A percentile compares a stretch with the other conserved stretches of the same genome.
phyloP scores from a whole-genome alignment of 768 basidiomycete species.

The Lyophyllum semitale region DNA sequence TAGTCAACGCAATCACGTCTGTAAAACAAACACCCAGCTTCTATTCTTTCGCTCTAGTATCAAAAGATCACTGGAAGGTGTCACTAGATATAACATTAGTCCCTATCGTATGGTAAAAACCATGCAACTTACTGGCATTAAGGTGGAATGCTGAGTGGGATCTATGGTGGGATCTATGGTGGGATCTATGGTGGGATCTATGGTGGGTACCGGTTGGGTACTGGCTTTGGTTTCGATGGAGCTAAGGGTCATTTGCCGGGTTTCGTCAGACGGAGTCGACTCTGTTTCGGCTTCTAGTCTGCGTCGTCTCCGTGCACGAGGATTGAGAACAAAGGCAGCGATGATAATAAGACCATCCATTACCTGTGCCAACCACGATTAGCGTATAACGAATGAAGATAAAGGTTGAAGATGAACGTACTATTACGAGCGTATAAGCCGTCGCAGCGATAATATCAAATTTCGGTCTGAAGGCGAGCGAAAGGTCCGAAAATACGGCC shows the following conservation, averaged over 20 bases:
- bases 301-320: slow-evolving; percentile 45
- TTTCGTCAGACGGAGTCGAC: not conserved
- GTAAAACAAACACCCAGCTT: too few relatives aligned
- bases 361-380: slow-evolving; percentile 36
- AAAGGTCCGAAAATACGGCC: slow-evolving; percentile 68
- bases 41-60: too few relatives aligned
- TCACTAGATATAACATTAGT: too few relatives aligned
- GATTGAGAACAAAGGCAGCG: slow-evolving; percentile 67
- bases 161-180: too few relatives aligned
- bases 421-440: slow-evolving; percentile 64
- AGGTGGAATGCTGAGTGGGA: too few relatives aligned
- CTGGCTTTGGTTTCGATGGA: not conserved
- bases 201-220: not conserved
- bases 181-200: not conserved
- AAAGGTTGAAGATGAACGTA: slow-evolving; percentile 28
- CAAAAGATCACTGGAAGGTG: too few relatives aligned
- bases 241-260: slow-evolving; percentile 7
- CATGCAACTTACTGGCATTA: too few relatives aligned
- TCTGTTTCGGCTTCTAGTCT: slow-evolving; percentile 16
- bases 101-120: too few relatives aligned
- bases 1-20: too few relatives aligned
- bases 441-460: slow-evolving; percentile 67
- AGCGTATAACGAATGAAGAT: not conserved
- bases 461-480: slow-evolving; percentile 60
- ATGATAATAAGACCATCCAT: slow-evolving; percentile 64